Evolutionary conservation across 176 grass and related monocot genomes (phyloP), one percentile per base, ranked within the genome.

Genomic region (Thinopyrum elongatum): DNA sequence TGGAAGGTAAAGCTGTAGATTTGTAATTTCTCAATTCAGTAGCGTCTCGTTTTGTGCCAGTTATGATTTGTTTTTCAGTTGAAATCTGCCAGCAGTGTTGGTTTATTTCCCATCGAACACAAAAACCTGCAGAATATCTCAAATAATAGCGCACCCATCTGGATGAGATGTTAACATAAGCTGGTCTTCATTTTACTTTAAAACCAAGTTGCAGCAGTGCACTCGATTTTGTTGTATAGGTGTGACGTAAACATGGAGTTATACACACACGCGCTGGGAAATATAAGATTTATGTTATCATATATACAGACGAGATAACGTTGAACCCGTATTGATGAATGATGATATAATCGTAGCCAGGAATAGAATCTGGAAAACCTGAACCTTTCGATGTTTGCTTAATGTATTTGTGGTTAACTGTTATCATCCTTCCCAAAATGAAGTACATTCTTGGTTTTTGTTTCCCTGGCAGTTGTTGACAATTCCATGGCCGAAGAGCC

Each of bases 401-500:
- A 15, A 74, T 33, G 51, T 11, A 39, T 65, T 14, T 62, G 10
- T 73, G 39, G 38, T 64, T 36, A 53, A 22, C 15, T 65, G 16
- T 10, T 9, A 33, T 44, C 60, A 19, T 42, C 74, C 53, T 58
- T 58, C 22, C 8, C 16, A 35, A 23, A 53, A 39, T 39, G 49
- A 58, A 46, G 33, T 44, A 8, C 34, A 51, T 76, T 80, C 34
- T 86, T 82, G 46, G 27, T 88, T 88, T 91, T 88, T 85, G 29
- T 83, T 81, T 86, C 34, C 82, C 62, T 87, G 72, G 66, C 80
- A 53, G 79, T 93, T 55, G 79, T 93, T 46, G 95, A 90, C 84
- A 92, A 93, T 88, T 95, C 91, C 76, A 92, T 91, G 6, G 89
- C 92, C 25, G 95, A 98, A 90, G 93, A 95, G 49, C 80, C 74